Base-by-base conservation (phyloP, 2,329 filamentous ascomycete genomes). In the Stromatinia cepivora region DNA sequence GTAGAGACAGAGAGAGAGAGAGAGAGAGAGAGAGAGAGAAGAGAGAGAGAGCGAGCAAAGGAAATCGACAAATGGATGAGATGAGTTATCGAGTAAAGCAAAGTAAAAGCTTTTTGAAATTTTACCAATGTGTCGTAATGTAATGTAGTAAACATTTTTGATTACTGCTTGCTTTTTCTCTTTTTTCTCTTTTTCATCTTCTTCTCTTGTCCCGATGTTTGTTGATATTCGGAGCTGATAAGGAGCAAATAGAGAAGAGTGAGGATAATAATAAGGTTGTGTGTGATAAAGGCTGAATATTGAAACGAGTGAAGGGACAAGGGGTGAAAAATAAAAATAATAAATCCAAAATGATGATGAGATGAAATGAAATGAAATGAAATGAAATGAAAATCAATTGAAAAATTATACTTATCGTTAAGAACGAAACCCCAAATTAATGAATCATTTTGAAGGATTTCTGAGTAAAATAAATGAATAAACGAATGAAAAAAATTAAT, bases 241-340 rank as follows among this genome's bases (percentile, higher is more conserved):
- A 62, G 45, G 28, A 58, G 8, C 34, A 58, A 57, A 39, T 58
- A 62, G 25, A 31, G 25, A 22, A 48, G 28, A 20, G 58, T 34
- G 59, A 34, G 45, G 25, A 34, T 7, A 48, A 31, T 61, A 48
- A 34, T 48, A 48, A 31, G n/a, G 57, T 46, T 20, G 31, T 63
- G 45, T n/a, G 31, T 63, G 45, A 36, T 63, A 36, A 20, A 62
- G n/a, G 59, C 58, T 62, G 58, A 59, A 31, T n/a, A 25, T 62
- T 62, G 58, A 62, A 48, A 62, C 45, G 28, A 62, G 58, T 62
- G 58, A 62, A 62, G 28, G 22, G 39, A 63, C 59, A 63, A 31
- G 59, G 59, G 59, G 28, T 11, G 50, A 20, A 8, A 7, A 36
- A 57, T 25, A 36, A 36, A n/a, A 57, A 57, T n/a, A 36, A 56